Conservation (phyloP, 306 rosid species). For the Lablab purpureus region DNA sequence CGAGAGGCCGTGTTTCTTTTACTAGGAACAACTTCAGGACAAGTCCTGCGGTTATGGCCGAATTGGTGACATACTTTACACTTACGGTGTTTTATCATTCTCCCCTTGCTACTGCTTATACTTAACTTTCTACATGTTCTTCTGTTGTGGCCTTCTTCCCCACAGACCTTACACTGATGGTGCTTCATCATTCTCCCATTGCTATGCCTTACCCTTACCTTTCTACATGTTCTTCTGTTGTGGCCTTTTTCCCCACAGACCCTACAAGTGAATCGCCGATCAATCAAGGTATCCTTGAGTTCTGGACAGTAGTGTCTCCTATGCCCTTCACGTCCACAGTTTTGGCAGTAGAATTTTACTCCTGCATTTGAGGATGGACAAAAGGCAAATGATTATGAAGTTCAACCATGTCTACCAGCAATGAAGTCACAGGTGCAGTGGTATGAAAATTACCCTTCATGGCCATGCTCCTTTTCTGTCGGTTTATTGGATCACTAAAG, state of each 20-base stretch:
- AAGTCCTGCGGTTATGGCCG: conserved; percentile 77
- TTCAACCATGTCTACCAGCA: conserved; percentile 33
- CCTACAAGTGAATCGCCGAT: conserved; percentile 59
- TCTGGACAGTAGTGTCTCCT: conserved; percentile 90
- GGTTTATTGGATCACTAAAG: conserved; percentile 94
- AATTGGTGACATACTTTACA: conserved; percentile 66
- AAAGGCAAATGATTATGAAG: conserved; percentile 15
- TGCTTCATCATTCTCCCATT: conserved; percentile 49
- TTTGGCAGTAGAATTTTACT: conserved; percentile 75
- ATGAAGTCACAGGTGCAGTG: conserved; percentile 22
- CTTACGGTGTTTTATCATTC: conserved; percentile 45
- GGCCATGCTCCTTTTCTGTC: conserved; percentile 80
- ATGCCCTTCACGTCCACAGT: conserved; percentile 95
- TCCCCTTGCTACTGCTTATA: conserved; percentile 44
- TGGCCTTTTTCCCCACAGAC: conserved; percentile 86
- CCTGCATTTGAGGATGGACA: conserved; percentile 58
- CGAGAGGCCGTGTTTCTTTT: conserved; percentile 16
- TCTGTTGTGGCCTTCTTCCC: conserved; percentile 85
- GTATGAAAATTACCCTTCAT: conserved; percentile 73
- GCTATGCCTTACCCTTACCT: conserved; percentile 47
- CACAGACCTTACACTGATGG: conserved; percentile 64
- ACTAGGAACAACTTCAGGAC: conserved; percentile 50
- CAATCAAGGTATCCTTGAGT: conserved; percentile 58
- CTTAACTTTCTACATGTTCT: conserved; percentile 71
- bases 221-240: conserved; percentile 79